Evolutionary conservation across 306 rosid genomes (phyloP), one percentile per base, ranked within the genome.

Genomic region (Ormosia semicastrata): DNA sequence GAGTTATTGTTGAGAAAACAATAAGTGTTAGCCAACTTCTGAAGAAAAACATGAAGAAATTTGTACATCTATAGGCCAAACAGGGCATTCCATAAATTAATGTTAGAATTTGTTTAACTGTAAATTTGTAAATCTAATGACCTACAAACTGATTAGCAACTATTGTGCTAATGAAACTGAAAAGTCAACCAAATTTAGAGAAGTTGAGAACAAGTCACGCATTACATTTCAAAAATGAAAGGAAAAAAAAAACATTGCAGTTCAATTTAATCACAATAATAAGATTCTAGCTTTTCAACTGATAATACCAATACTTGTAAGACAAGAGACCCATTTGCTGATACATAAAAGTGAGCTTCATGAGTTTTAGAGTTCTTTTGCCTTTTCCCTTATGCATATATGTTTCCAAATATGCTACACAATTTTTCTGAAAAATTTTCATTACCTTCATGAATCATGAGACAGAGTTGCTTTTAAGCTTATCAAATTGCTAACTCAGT

Each of bases 311-410:
- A 24, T 36, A 44, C 12, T 44, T 17, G 66, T 8, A 54, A 52
- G 56, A 39, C 2, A 36, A 17, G 36, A 43, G 24, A 24, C 24
- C 60, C 8, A 34, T 17, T 70, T 0, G 47, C 65, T 49, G 79
- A 80, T 64, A 62, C 73, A 11, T 58, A 17, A 72, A 24, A 80
- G 84, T 62, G 66, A 73, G 71, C 17, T 80, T 73, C 32, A 24
- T 24, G 24, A 65, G 62, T 64, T 56, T 67, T 67, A 49, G 72
- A 44, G 34, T 57, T 82, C 54, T 82, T 57, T 57, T 67, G 29
- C 71, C 50, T 75, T 82, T 75, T 36, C 66, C 81, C 68, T 82
- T 82, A 44, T 18, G 17, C 71, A 14, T 66, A 37, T 40, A 1
- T 66, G 81, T 75, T 66, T 56, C 85, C 71, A 75, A 41, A 75